Conservation (phyloP, 805 yeast genomes). For the Saturnispora galanensis region DNA sequence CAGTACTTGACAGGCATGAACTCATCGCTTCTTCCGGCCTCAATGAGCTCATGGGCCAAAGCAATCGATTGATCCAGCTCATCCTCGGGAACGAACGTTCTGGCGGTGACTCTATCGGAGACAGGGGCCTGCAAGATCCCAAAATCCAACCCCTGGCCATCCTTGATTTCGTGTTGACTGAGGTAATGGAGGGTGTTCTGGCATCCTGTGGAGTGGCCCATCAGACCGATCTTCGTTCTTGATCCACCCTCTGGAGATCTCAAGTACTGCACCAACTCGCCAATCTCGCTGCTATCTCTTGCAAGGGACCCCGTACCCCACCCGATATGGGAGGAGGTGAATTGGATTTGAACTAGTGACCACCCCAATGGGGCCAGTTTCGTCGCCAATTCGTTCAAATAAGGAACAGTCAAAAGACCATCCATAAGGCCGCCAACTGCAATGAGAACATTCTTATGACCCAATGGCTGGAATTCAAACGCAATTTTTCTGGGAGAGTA, state of each 20-base stretch:
- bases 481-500: conserved; percentile 39
- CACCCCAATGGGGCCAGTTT: conserved; percentile 37
- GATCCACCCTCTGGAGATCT: conserved; percentile 35
- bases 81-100: conserved; percentile 10
- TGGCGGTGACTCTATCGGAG: conserved; percentile 48
- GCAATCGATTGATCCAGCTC: conserved; percentile 14
- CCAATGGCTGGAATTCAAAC: conserved; percentile 36
- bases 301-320: conserved; percentile 63
- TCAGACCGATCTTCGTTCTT: conserved; percentile 43
- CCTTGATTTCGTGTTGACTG: conserved; percentile 25
- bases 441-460: conserved; percentile 42
- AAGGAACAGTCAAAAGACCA: conserved; percentile 66
- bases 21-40: conserved; percentile 35
- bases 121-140: conserved; percentile 70
- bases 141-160: conserved; percentile 32
- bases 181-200: conserved; percentile 65
- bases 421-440: conserved; percentile 69
- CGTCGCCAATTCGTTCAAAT: conserved; percentile 39
- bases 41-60: conserved; percentile 31
- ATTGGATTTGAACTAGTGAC: conserved; percentile 48
- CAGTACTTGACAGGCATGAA: conserved; percentile 44
- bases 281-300: conserved; percentile 51
- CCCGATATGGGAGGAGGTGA: conserved; percentile 53
- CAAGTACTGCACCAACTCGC: conserved; percentile 45
- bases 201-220: conserved; percentile 84